Base-by-base conservation (phyloP, 2,329 filamentous ascomycete genomes). In the Clonostachys rhizophaga region DNA sequence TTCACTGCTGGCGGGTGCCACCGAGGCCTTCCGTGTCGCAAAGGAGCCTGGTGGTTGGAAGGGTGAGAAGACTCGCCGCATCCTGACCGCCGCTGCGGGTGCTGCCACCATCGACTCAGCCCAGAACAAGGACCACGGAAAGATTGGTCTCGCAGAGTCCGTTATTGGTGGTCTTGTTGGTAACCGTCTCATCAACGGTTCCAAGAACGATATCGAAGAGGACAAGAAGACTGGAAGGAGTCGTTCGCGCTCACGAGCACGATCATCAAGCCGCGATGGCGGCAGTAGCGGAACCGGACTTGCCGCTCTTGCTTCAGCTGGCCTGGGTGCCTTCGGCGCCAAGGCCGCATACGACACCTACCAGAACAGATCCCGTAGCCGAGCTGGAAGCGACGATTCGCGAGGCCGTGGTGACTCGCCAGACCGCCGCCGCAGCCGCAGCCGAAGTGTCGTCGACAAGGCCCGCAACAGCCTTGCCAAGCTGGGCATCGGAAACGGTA, bases 31-130 rank as follows among this genome's bases (percentile, higher is more conserved):
- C 76, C 86, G 89, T 51, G 85, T 91, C 48, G 85, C 91, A 63
- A 95, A 92, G 59, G 87, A 94, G 52, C 87, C 90, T 3, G 92
- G 92, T 47, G 81, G 86, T 40, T 96, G 91, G 91, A 87, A 85
- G 53, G 92, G 91, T 36, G 87, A 89, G 52, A 96, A 96, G 70
- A 89, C 91, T 54, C 94, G 91, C 72, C 89, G 92, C 45, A 82
- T 97, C 50, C 79, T 95, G 43, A 96, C 92, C 18, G 91, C 91
- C 43, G 92, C 92, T 24, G 79, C 81, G 24, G 87, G 89, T 67
- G 91, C 92, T 50, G 92, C 89, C 55, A 88, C 90, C 49, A 87
- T 96, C 51, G 90, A 96, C 64, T 83, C 84, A 9, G 85, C 84
- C 20, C 78, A 91, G 40, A 78, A 91, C 57, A 74, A 77, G 16